These are phyloP conservation scores for Xanthoceras sorbifolium DNA, from an alignment of 345 rosid genomes.

Conservation along the genomic window DNA sequence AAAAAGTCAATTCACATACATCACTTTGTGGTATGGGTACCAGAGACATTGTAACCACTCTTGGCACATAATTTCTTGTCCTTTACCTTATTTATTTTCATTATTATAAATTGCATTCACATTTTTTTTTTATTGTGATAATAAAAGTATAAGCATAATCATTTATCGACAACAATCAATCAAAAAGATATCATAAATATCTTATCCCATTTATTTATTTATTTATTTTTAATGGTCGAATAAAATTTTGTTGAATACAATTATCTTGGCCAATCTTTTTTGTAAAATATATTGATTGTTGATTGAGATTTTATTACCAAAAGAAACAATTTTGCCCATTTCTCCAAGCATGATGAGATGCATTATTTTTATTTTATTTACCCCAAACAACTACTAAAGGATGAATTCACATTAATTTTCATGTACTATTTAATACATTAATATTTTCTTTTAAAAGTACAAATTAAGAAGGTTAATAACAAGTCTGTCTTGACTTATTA, in stretches of 20 bases:
- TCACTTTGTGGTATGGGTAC: background rate
- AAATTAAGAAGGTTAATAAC: no score
- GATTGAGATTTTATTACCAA: background rate
- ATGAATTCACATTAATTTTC: no score
- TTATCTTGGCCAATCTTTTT: background rate
- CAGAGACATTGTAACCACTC: conserved; percentile 3
- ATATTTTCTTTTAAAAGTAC: no score
- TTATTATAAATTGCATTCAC: background rate
- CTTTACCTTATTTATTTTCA: background rate
- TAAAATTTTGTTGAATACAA: background rate
- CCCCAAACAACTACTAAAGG: no score
- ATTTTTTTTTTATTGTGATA: background rate
- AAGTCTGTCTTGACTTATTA: no score
- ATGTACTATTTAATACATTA: no score
- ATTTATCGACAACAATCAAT: background rate
- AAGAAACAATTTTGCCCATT: background rate
- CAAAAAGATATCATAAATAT: background rate
- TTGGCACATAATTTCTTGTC: background rate
- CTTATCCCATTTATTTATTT: background rate
- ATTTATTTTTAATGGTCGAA: no score
- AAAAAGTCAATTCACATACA: background rate
- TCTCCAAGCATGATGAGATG: background rate
- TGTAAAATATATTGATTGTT: background rate
- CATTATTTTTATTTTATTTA: no score
- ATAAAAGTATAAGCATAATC: background rate